phyloP scores from a whole-genome alignment of 208 protist species.

The Leishmania aethiopica region DNA sequence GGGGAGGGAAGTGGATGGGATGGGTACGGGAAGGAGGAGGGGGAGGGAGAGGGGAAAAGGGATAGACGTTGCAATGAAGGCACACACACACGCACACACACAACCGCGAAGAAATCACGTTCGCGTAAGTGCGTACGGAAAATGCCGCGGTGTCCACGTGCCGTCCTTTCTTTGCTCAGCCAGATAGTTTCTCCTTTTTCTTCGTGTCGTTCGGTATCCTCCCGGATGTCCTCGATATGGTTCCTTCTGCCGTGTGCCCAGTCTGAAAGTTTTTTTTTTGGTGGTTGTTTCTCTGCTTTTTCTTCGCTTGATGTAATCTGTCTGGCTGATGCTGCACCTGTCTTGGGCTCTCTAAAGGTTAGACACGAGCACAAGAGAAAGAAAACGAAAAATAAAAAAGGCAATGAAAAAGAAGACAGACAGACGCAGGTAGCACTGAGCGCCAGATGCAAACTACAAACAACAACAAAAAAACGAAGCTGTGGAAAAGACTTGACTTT shows the following conservation, averaged over 20 bases:
- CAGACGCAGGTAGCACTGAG: background rate
- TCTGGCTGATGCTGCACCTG: background rate
- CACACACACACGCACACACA: conserved; percentile 2
- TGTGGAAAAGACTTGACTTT: background rate
- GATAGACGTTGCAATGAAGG: too few species aligned
- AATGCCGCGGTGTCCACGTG: background rate
- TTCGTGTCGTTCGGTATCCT: background rate
- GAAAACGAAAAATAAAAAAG: background rate
- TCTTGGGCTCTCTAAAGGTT: background rate
- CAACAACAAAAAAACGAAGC: background rate
- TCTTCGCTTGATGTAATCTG: background rate
- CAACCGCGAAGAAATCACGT: background rate
- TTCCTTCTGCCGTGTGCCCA: background rate
- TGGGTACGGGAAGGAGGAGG: background rate
- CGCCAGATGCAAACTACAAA: background rate
- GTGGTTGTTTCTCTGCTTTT: background rate
- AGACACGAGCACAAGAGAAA: background rate
- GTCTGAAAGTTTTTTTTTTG: background rate
- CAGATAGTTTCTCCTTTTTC: background rate
- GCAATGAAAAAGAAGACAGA: background rate
- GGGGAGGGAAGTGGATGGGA: background rate
- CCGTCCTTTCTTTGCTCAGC: too few species aligned
- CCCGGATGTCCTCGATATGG: background rate
- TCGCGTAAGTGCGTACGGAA: background rate
- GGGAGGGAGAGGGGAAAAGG: background rate